Base-by-base conservation (phyloP, 148 eudicot species). In the Oxyria digyna region DNA sequence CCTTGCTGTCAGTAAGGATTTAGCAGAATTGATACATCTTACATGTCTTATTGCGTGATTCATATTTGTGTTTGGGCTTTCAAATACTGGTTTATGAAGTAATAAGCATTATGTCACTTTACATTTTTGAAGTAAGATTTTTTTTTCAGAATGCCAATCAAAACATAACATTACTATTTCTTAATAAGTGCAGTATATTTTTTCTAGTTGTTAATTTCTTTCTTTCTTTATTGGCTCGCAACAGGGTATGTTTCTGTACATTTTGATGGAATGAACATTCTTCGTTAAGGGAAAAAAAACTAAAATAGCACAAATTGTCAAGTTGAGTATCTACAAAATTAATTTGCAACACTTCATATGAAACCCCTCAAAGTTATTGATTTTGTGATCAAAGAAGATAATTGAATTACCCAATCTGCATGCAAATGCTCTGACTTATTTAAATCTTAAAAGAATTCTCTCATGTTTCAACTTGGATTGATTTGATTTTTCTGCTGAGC, bases 401-500 rank as follows among this genome's bases (percentile, higher is more conserved):
- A 24, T 4, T 54, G 14, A 23, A 52, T 13, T 57, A 57, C 29
- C 57, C 26, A 50, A 49, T n/a, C 26, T 49, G 23, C 10, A 49
- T 8, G 20, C 21, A 46, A 15, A 20, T 18, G 24, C 57, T 18
- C 1, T 50, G 57, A 6, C 57, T 6, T 50, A 0, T 8, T 50
- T 50, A 50, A 50, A 0, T 50, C 26, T 38, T 38, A 38, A 5
- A 38, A 29, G 8, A 15, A 26, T 38, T 59, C 37, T 2, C 38
- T 29, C 31, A 14, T 27, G 29, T 31, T 59, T 59, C 37, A 59
- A 59, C 20, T 38, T 59, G 37, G 20, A 38, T 66, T 70, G 12
- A 37, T 21, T 46, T 21, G 29, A 20, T 43, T 62, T 24, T 42
- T 66, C 48, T 62, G 62, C 70, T 82, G 76, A 55, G 77, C 96